Evolutionary conservation across 169 alveolate species (phyloP).

Genomic region (Sarcocystis neurona): DNA sequence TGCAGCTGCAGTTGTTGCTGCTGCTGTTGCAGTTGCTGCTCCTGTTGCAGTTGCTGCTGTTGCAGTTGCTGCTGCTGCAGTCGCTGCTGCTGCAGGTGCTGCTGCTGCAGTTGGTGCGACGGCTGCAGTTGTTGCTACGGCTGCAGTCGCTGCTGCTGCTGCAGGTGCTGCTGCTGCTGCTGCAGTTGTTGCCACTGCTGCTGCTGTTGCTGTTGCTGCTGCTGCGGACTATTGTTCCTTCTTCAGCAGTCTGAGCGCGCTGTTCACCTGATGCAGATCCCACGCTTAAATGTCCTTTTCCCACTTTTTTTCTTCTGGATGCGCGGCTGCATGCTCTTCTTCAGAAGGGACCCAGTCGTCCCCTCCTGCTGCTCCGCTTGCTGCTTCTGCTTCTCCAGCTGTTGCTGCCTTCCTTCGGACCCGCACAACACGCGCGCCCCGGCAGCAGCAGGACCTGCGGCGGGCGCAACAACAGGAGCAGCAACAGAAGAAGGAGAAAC

Average conservation of each 20-base stretch:
- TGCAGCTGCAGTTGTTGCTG: background rate
- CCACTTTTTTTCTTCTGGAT: background rate
- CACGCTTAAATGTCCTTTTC: background rate
- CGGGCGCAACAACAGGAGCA: too few species aligned
- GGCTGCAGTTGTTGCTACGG: constrained; percentile 4
- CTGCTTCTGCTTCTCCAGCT: constrained; percentile 2
- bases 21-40: background rate
- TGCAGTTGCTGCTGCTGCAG: background rate
- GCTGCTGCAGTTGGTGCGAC: background rate
- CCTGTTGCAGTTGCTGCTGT: constrained; percentile 9
- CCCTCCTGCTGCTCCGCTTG: background rate
- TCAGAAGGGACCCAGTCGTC: background rate
- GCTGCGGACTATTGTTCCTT: constrained; percentile 31
- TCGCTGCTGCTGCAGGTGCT: constrained; percentile 22
- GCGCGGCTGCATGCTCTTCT: background rate
- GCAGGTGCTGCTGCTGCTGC: constrained; percentile 26
- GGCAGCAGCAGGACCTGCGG: too few species aligned
- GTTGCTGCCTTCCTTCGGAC: too few species aligned
- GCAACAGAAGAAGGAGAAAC: too few species aligned
- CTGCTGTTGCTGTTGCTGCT: constrained; percentile 34
- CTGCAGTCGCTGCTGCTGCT: constrained; percentile 10
- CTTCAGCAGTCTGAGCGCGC: background rate
- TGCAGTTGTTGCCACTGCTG: background rate
- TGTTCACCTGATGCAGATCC: background rate
- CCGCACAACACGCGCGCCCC: too few species aligned